Conservation (phyloP, 805 yeast genomes). For the Tetrapisispora phaffii region DNA sequence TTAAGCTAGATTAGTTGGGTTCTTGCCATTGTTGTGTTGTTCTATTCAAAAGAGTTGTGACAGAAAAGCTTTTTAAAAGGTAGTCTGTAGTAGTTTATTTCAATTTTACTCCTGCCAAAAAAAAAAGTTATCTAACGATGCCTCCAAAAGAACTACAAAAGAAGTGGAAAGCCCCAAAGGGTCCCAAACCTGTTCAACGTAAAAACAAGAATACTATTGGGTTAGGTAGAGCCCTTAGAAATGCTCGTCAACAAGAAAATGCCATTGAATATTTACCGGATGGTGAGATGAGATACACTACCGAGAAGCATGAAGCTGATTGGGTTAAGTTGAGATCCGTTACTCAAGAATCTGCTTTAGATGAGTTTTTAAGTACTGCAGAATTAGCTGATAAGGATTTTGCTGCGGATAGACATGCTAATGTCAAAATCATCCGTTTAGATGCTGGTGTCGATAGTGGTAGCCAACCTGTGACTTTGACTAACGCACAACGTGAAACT, state of each 20-base stretch:
- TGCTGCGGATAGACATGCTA: slow-evolving; percentile 78
- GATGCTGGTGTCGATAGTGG: slow-evolving; percentile 38
- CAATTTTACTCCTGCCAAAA: too few relatives aligned
- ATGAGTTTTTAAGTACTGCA: slow-evolving; percentile 91
- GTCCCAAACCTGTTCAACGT: slow-evolving; percentile 82
- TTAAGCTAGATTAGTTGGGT: too few relatives aligned
- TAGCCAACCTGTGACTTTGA: slow-evolving; percentile 49
- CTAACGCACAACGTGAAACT: slow-evolving; percentile 54
- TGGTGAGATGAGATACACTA: slow-evolving; percentile 83
- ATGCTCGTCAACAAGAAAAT: slow-evolving; percentile 61
- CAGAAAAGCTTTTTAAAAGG: too few relatives aligned
- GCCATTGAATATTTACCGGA: slow-evolving; percentile 65
- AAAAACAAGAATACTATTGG: slow-evolving; percentile 79
- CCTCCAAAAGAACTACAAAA: slow-evolving; percentile 43
- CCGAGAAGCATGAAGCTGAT: slow-evolving; percentile 69
- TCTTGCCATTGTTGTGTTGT: too few relatives aligned
- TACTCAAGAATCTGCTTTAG: slow-evolving; percentile 87
- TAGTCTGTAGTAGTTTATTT: too few relatives aligned
- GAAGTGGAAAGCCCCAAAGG: slow-evolving; percentile 83
- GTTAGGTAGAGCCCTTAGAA: slow-evolving; percentile 72
- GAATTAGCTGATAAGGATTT: slow-evolving; percentile 94
- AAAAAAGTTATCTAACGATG: slow-evolving; percentile 9
- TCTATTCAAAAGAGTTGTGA: too few relatives aligned
- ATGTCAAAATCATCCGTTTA: slow-evolving; percentile 74
- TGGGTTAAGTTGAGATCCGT: slow-evolving; percentile 91